These are phyloP conservation scores for Lachnellula suecica DNA, from an alignment of 2,329 filamentous ascomycete genomes.

Conservation along the genomic window DNA sequence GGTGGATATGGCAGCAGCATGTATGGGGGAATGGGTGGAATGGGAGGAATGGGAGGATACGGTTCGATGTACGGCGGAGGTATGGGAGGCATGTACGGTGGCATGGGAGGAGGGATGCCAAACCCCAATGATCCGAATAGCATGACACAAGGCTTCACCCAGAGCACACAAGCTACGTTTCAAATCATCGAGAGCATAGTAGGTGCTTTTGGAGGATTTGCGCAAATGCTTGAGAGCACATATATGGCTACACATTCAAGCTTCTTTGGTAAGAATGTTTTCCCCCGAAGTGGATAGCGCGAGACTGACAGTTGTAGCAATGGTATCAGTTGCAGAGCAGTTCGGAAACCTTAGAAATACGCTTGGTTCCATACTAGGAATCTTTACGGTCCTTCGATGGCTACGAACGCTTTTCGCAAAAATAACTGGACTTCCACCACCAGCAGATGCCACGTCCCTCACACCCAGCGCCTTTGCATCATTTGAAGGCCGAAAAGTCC, in stretches of 20 bases:
- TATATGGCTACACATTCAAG: constrained; percentile 99
- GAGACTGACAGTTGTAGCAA: constrained; percentile 57
- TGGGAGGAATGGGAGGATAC: constrained; percentile 37
- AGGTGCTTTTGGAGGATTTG: constrained; percentile 93
- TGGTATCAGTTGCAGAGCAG: constrained; percentile 97
- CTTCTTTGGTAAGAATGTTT: constrained; percentile 86
- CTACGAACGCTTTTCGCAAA: constrained; percentile 88
- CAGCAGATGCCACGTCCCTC: constrained; percentile 81
- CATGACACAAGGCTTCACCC: constrained; percentile 91
- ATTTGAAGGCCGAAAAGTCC: constrained; percentile 70
- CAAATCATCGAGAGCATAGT: constrained; percentile 98
- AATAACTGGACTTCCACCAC: constrained; percentile 85
- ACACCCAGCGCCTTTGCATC: constrained; percentile 89
- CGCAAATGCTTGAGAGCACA: constrained; percentile 98
- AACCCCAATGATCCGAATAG: constrained; percentile 89
- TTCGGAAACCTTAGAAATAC: constrained; percentile 92
- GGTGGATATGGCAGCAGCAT: constrained; percentile 40
- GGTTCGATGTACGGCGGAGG: constrained; percentile 39
- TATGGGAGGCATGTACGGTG: constrained; percentile 48
- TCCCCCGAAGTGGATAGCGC: neutral
- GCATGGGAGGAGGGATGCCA: constrained; percentile 44
- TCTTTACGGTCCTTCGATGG: constrained; percentile 96
- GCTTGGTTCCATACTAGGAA: constrained; percentile 87
- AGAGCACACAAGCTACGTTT: constrained; percentile 94
- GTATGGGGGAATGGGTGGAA: constrained; percentile 36